phyloP scores from a whole-genome alignment of 768 basidiomycete genomes.

The Tulasnella sp. region DNA sequence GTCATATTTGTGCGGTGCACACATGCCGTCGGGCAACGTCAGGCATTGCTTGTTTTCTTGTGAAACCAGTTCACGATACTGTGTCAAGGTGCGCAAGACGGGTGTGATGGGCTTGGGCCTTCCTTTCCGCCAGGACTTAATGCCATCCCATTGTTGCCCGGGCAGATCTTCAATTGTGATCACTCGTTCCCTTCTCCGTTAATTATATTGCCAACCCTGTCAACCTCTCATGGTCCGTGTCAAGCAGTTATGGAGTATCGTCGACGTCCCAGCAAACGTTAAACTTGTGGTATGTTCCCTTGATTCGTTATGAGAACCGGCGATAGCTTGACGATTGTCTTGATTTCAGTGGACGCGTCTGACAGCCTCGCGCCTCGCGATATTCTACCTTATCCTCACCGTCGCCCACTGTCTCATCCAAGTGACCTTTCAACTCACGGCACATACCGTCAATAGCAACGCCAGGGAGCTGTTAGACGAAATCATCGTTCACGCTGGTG shows the following conservation, averaged over 20 bases:
- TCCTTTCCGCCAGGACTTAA: too few species aligned
- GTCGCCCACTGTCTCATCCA: conserved; percentile 54
- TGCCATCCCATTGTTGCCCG: too few species aligned
- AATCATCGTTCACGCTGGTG: conserved; percentile 29
- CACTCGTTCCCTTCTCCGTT: too few species aligned
- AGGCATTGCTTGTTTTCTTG: too few species aligned
- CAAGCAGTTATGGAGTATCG: conserved; percentile 28
- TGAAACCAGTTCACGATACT: too few species aligned
- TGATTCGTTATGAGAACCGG: not conserved
- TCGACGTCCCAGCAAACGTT: conserved; percentile 31
- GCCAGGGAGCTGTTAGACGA: conserved; percentile 42
- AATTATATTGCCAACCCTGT: too few species aligned
- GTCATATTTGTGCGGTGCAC: too few species aligned
- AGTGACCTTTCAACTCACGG: conserved; percentile 53
- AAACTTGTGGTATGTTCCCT: conserved; percentile 37
- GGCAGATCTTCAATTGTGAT: too few species aligned
- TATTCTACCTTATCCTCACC: conserved; percentile 55
- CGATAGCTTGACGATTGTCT: not conserved
- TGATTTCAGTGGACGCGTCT: conserved; percentile 28
- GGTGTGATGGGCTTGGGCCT: too few species aligned
- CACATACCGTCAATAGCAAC: conserved; percentile 48
- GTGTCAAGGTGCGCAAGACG: too few species aligned
- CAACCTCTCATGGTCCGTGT: conserved; percentile 34
- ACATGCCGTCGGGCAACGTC: too few species aligned
- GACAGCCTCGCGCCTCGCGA: conserved; percentile 53